Base-by-base conservation (phyloP, 163 green algal genomes). In the Scenedesmus sp. region DNA sequence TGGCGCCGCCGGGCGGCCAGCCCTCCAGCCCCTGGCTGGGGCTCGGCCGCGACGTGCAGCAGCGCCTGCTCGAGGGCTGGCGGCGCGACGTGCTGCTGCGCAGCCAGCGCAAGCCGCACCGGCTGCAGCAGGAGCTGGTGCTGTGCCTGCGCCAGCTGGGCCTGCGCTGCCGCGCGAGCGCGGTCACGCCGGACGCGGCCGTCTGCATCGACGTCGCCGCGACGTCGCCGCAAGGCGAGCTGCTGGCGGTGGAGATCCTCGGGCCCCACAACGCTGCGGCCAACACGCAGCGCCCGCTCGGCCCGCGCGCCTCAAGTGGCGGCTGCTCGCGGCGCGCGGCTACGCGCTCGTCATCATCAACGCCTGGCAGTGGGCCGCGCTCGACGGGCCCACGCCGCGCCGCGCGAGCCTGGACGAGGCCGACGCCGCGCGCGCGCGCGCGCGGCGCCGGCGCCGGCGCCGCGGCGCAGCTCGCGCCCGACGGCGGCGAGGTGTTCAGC, bases 231-330 rank as follows among this genome's bases (percentile, higher is more conserved):
- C 26, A n/a, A 65, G 51, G 56, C 44, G 51, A 74, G 14, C 22
- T 54, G 15, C 63, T 90, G 13, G 86, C 81, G 0, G 29, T 90
- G 2, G 84, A 88, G 81, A 60, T 89, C 60, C 56, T 91, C 7
- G 84, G 84, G 2, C 60, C 47, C 1, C 81, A 91, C 67, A 89
- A 89, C 62, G 72, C 64, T 5, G 84, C 79, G 0, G 31, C 63
- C 64, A 89, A 88, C 81, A 85, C 60, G 48, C 66, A 78, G 34
- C 70, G 80, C 4, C 56, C 86, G 33, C 65, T 88, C 34, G 86
- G 84, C 20, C 84, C 33, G 86, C 84, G 9, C 84, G 79, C 5
- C 50, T 91, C 56, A 89, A 91, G 78, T 91, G 86, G 78, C 62
- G 86, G 13, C 66, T 91, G 75, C 78, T 91, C 47, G 80, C 86